Base-by-base conservation (phyloP, 176 grass and related monocot species). In the Bromus sterilis region DNA sequence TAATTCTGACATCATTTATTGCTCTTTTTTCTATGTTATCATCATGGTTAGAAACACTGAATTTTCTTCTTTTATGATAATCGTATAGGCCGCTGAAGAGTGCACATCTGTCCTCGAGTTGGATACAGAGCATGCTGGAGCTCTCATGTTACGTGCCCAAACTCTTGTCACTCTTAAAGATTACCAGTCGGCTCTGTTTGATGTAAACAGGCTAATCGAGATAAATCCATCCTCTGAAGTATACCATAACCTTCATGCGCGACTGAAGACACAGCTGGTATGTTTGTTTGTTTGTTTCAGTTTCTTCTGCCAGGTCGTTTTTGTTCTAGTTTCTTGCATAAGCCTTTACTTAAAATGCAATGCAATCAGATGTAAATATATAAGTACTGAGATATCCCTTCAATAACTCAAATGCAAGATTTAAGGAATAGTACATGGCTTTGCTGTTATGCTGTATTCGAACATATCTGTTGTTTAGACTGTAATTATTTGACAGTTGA, bases 51-150 rank as follows among this genome's bases (percentile, higher is more conserved):
- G 24, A 46, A 77, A 72, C 34, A 81, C 5, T 44, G 65, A 76
- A 14, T 77, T 85, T 63, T 66, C 16, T 76, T 75, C 23, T 40
- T 37, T 57, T 72, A 18, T 56, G 15, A 66, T 58, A 76, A 84
- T 71, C 29, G 6, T 71, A 62, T 66, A 99, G 96, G 88, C 96
- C 0, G 93, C 96, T 55, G 93, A 93, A 88, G 96, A 99, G 88
- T 99, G 96, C 68, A 99, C 96, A 37, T 90, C 96, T 83, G 96
- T 99, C 62, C 96, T 99, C 33, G 96, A 95, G 33, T 87, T 95
- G 71, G 93, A 99, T n/a, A 92, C 82, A 20, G 83, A 93, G 34
- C 93, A 99, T 51, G 85, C 93, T 9, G 96, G 96, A 20, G 96
- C 96, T 80, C 77, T 99, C 15, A 99, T 99, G 96, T 76, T 99